These are phyloP conservation scores for Leucocoprinus leucothites DNA, from an alignment of 768 basidiomycete genomes.

Conservation along the genomic window DNA sequence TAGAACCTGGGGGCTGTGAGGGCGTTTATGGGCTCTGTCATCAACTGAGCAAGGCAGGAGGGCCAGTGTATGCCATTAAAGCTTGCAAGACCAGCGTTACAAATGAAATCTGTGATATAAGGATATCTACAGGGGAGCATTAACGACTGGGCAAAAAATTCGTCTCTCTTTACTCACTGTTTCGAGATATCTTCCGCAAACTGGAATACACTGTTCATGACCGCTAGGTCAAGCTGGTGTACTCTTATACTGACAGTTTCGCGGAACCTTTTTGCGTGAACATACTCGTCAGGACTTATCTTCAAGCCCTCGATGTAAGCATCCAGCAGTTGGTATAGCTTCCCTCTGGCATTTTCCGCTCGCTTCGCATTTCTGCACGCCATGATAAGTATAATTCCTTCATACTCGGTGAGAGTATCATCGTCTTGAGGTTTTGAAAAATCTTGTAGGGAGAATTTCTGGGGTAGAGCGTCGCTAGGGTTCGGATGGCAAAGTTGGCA, in stretches of 20 bases:
- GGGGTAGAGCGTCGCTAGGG: constrained; percentile 51
- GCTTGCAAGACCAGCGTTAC: constrained; percentile 73
- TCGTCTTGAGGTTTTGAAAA: constrained; percentile 26
- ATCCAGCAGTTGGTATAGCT: constrained; percentile 55
- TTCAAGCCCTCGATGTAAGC: constrained; percentile 41
- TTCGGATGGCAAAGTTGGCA: constrained; percentile 53
- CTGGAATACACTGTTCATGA: constrained; percentile 53
- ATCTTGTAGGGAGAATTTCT: constrained; percentile 20
- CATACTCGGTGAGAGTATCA: constrained; percentile 26
- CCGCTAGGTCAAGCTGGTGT: constrained; percentile 62
- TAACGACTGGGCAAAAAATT: constrained; percentile 1
- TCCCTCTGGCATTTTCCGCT: constrained; percentile 58
- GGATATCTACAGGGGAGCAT: constrained; percentile 49
- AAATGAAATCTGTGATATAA: constrained; percentile 78
- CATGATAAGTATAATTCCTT: constrained; percentile 71
- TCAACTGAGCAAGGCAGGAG: constrained; percentile 42
- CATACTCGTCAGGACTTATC: constrained; percentile 36
- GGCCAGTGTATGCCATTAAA: constrained; percentile 55
- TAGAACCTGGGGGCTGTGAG: constrained; percentile 57
- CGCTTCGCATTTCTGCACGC: constrained; percentile 70
- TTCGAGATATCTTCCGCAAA: constrained; percentile 54
- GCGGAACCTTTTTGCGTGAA: constrained; percentile 55
- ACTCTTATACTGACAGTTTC: constrained; percentile 59
- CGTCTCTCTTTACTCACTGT: constrained; percentile 41
- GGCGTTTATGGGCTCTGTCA: constrained; percentile 38